Evolutionary conservation across 1,284 basidiomycete genomes (phyloP), one percentile per base, ranked within the genome.

Genomic region (Anthracocystis setariae): DNA sequence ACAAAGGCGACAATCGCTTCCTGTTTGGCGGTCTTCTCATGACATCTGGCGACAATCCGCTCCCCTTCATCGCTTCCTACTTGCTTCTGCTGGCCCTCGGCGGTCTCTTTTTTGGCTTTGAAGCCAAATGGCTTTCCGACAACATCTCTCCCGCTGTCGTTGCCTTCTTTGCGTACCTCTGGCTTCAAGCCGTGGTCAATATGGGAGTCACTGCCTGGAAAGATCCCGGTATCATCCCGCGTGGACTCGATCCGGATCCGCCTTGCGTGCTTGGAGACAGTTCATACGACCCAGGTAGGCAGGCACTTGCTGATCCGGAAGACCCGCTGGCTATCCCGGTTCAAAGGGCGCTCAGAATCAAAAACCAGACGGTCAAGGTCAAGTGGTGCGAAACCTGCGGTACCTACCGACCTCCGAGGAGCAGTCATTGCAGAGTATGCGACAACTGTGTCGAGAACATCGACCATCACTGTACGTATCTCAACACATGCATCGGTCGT

Each of bases 401-500:
- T 1, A 72, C 76, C 1, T 83, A 82, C 46, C 61, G 82, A 7
- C 78, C 82, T 8, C 82, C 82, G 0, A 63, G 82, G 17, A 68
- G 64, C 48, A 79, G 77, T 25, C 82, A 83, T 47, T 83, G 82
- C 47, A 58, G 82, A 10, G 66, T 79, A 2, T 83, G 82, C 65
- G 79, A 83, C 42, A 81, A 81, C 53, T 83, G 82, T 52, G 78
- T 83, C 8, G 80, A 82, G 25, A 73, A 73, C 38, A 78, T 83
- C 46, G 82, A 83, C 46, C 82, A 83, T 59, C 82, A 83, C 50
- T 83, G 82, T 57, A 80, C 76, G 24, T 83, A 81, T 37, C 69
- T 83, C 20, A 83, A 83, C 62, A 79, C 73, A 18, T 83, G 82
- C 46, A 79, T 83, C 27, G 82, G 80, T 1, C 63, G 77, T 7